Evolutionary conservation across 192 early-diverging fungal species (phyloP).

Genomic region (Coemansia sp.): DNA sequence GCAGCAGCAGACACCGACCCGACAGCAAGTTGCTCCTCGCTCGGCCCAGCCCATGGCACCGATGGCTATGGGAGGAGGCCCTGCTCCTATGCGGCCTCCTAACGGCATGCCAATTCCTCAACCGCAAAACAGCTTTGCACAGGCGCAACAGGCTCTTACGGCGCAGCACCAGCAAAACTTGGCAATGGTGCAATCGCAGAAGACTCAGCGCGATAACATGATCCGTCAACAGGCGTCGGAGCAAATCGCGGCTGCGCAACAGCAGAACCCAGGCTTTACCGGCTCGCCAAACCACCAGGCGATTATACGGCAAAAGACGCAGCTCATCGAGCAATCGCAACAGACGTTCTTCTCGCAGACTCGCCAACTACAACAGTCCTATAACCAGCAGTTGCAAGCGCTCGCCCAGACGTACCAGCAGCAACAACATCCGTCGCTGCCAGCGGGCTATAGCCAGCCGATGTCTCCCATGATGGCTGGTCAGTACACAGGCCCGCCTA

Average conservation of each 20-base stretch:
- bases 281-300: constrained; percentile 40
- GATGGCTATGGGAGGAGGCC: constrained; percentile 14
- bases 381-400: constrained; percentile 38
- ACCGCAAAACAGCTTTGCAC: constrained; percentile 13
- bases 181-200: constrained; percentile 41
- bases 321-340: constrained; percentile 44
- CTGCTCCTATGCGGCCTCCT: constrained; percentile 7
- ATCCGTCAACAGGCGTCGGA: constrained; percentile 42
- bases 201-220: constrained; percentile 27
- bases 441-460: constrained; percentile 11
- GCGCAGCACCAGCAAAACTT: constrained; percentile 40
- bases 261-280: constrained; percentile 41
- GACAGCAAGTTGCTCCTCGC: constrained; percentile 11
- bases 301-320: constrained; percentile 48
- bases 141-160: constrained; percentile 28
- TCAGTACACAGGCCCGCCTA: constrained; percentile 11
- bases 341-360: constrained; percentile 34
- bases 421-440: constrained; percentile 23
- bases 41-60: constrained; percentile 10
- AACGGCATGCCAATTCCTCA: constrained; percentile 7
- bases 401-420: constrained; percentile 38
- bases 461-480: constrained; percentile 19
- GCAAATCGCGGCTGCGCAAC: constrained; percentile 31
- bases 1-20: constrained; percentile 16
- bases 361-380: constrained; percentile 34